Base-by-base conservation (phyloP, 352 stramenopile species). In the Phytopythium vexans region DNA sequence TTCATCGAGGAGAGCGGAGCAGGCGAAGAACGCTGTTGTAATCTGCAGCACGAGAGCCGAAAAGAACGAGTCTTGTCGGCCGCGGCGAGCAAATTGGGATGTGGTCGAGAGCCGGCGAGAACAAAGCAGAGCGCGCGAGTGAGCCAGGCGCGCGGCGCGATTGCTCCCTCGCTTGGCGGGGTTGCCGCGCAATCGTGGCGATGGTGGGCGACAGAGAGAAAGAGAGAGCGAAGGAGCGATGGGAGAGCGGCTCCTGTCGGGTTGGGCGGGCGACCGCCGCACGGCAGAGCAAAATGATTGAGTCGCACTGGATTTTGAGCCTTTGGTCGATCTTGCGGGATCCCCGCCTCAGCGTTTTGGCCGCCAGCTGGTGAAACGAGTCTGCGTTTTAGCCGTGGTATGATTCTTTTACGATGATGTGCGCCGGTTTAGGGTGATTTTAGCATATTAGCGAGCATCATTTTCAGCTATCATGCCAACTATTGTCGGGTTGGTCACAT, bases 1-100 rank as follows among this genome's bases (percentile, higher is more conserved):
- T 74, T 66, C 66, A 70, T 66, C 43, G 41, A 35, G 35, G 42
- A 31, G 16, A 16, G 14, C 34, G 35, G 35, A n/a, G 1, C 15
- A 6, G 11, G 42, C 4, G 27, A 31, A 16, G 27, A 48, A 27
- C 42, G 36, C 11, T 31, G 42, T 21, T n/a, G 46, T 52, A 43
- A 52, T 52, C 16, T 52, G 46, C 35, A 5, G 11, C 16, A 33
- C 31, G 14, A 14, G 42, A 38, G 21, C 21, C 11, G 21, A 37
- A 14, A n/a, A 16, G 27, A 12, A 11, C 41, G 41, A n/a, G 16
- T 5, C 21, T 21, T 35, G 42, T 36, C 27, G 42, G 42, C 27
- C 10, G 10, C 9, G 41, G 41, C 41, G 8, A 16, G 45, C 46
- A 52, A 43, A 52, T 52, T 52, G 5, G 46, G 46, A 35, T 42